Base-by-base conservation (phyloP, 768 basidiomycete genomes). In the Paxillus rubicundulus region DNA sequence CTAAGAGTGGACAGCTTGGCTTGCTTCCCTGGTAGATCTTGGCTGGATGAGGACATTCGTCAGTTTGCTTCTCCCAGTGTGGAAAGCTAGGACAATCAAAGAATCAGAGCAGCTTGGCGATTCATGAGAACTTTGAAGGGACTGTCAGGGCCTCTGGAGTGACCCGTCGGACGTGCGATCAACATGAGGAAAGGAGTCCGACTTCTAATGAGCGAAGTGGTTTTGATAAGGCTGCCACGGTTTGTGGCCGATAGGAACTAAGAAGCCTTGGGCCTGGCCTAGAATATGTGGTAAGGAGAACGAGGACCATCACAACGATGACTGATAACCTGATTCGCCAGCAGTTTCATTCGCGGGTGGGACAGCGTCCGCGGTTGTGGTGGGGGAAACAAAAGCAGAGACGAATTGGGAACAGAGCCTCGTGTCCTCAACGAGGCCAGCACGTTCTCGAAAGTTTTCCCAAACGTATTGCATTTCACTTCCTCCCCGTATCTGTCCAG, bases 351-450 rank as follows among this genome's bases (percentile, higher is more conserved):
- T 44, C 28, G 42, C 12, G 27, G 42, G n/a, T 38, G 42, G 12
- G 42, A 44, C 42, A 44, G 42, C 42, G 42, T 27, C 42, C 27
- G 42, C 30, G 21, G 42, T 13, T 16, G 1, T 42, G 24, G 41
- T 8, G 40, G 40, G 10, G 24, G 21, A 42, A 24, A 42, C 41
- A 27, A 24, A 20, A 49, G 27, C 18, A 38, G 24, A 10, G 17
- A 52, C 51, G 17, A 37, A 46, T 52, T 41, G 47, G 51, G 45
- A 16, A 5, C 30, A 12, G 20, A 4, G 50, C 62, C 66, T 64
- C 66, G 66, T 67, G 67, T 69, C 36, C 5, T 47, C 65, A 62
- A 54, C 65, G 66, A 69, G 66, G 66, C 57, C 5, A 9, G 16
- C 40, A 46, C 54, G 54, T 52, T 52, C 33, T 37, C 43, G 14